Percentiles rank a stretch among this genome's conserved stretches.
Evolutionary conservation across 164 flowering plant genomes (phyloP).

Genomic region (Nymphaea colorata): DNA sequence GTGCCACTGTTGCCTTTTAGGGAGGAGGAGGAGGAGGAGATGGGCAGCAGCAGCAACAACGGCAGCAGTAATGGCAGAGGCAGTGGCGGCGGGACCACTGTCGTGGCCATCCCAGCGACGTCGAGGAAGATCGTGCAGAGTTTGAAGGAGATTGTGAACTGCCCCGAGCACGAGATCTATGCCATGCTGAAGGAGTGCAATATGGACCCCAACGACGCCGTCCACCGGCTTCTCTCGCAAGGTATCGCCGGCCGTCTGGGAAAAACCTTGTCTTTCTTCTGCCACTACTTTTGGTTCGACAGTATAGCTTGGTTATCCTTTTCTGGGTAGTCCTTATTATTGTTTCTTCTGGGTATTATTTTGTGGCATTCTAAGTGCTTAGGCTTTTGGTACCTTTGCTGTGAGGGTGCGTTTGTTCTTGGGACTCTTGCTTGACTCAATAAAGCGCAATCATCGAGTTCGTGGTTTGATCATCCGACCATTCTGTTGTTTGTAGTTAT

Average conservation of each 20-base stretch:
- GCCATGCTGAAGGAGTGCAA: slow-evolving; percentile 50
- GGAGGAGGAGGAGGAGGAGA: slow-evolving; percentile 15
- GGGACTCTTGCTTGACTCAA: background rate
- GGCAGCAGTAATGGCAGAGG: slow-evolving; percentile 12
- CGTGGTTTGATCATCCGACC: background rate
- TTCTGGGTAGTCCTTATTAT: background rate
- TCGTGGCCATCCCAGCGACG: slow-evolving; percentile 39
- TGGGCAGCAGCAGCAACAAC: slow-evolving; percentile 12
- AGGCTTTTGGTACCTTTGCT: background rate
- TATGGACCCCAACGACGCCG: slow-evolving; percentile 96
- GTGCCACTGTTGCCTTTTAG: slow-evolving; percentile 2
- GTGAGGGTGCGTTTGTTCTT: background rate
- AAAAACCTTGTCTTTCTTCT: background rate
- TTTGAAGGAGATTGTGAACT: slow-evolving; percentile 77
- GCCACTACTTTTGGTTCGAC: background rate
- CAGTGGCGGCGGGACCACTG: slow-evolving; percentile 22
- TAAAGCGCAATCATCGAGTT: background rate
- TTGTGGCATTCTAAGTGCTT: background rate
- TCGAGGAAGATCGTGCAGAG: slow-evolving; percentile 78
- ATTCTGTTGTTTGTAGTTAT: background rate
- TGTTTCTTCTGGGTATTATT: background rate
- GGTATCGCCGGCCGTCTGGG: slow-evolving; percentile 24
- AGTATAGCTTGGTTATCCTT: background rate
- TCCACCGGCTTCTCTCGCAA: slow-evolving; percentile 74
- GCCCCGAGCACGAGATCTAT: slow-evolving; percentile 32